These are phyloP conservation scores for Anethum foeniculum DNA, from an alignment of 140 eudicot genomes.

Conservation along the genomic window DNA sequence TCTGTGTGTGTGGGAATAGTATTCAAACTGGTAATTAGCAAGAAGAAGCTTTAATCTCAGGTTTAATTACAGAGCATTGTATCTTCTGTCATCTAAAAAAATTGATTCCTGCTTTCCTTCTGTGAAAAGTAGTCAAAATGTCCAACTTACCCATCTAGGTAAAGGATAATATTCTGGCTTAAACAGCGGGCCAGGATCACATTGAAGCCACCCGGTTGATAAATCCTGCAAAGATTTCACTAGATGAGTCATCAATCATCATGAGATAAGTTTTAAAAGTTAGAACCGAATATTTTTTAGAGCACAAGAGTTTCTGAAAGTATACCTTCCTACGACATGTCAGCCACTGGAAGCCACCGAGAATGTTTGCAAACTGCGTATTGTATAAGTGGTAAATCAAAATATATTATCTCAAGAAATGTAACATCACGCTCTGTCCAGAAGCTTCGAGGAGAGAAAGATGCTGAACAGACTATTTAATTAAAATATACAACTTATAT, in stretches of 20 bases:
- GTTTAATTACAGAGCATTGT: neutral
- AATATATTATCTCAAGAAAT: neutral
- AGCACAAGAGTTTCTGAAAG: neutral
- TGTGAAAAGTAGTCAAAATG: neutral
- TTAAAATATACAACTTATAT: neutral
- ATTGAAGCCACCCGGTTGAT: slow-evolving; percentile 75
- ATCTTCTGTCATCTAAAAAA: neutral
- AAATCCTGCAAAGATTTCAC: slow-evolving; percentile 51
- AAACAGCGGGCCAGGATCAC: slow-evolving; percentile 87
- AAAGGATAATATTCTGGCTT: slow-evolving; percentile 48
- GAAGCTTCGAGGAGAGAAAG: neutral
- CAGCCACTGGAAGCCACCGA: slow-evolving; percentile 72
- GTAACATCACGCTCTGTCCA: neutral
- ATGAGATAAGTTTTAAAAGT: neutral
- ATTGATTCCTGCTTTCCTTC: neutral
- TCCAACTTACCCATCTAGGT: slow-evolving; percentile 23
- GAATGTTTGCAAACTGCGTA: slow-evolving; percentile 61
- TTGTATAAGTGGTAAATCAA: neutral
- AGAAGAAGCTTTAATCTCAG: neutral
- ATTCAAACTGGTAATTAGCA: neutral
- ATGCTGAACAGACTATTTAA: neutral
- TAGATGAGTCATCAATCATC: slow-evolving; percentile 8
- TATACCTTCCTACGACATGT: slow-evolving; percentile 85
- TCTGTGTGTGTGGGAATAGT: neutral
- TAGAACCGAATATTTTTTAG: neutral